Conservation (phyloP, 345 rosid species). For the Boechera stricta region DNA sequence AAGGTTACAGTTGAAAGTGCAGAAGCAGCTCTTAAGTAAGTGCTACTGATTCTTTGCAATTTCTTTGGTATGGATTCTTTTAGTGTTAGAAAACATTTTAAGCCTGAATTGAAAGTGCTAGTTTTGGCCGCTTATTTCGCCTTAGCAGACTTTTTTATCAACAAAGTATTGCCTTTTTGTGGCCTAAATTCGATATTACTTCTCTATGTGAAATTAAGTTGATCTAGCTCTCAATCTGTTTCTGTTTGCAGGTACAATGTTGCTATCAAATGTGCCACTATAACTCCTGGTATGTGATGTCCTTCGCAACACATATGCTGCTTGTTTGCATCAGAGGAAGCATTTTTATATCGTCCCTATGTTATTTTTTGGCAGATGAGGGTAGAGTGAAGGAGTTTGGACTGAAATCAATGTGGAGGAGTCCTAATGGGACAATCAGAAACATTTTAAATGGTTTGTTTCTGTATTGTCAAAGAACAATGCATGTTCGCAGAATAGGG, state of each 20-base stretch:
- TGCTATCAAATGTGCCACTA: conserved; percentile 97
- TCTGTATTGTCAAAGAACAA: neutral
- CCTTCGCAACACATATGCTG: conserved; percentile 3
- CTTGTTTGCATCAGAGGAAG: conserved; percentile 1
- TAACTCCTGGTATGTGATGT: conserved; percentile 82
- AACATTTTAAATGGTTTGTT: conserved; percentile 90
- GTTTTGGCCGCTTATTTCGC: conserved; percentile 3
- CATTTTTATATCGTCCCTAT: neutral
- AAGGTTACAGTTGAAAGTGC: conserved; percentile 86
- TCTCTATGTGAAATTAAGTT: conserved; percentile 13
- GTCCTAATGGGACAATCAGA: conserved; percentile 98
- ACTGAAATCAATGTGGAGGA: conserved; percentile 92
- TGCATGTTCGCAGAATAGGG: conserved; percentile 13
- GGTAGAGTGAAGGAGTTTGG: conserved; percentile 93
- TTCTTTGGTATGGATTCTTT: conserved; percentile 10
- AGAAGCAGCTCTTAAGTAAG: conserved; percentile 84
- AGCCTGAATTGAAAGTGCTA: neutral
- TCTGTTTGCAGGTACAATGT: conserved; percentile 78
- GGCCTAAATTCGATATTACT: conserved; percentile 8
- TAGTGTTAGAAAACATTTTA: neutral
- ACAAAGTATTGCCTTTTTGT: neutral
- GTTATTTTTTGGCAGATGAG: conserved; percentile 73
- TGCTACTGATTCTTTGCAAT: conserved; percentile 19
- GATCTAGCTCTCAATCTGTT: neutral
- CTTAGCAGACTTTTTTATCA: neutral